Percentiles rank a stretch among this genome's conserved stretches.
Evolutionary conservation across 2,329 filamentous ascomycete genomes (phyloP).

Genomic region (Xylariaceae sp.): DNA sequence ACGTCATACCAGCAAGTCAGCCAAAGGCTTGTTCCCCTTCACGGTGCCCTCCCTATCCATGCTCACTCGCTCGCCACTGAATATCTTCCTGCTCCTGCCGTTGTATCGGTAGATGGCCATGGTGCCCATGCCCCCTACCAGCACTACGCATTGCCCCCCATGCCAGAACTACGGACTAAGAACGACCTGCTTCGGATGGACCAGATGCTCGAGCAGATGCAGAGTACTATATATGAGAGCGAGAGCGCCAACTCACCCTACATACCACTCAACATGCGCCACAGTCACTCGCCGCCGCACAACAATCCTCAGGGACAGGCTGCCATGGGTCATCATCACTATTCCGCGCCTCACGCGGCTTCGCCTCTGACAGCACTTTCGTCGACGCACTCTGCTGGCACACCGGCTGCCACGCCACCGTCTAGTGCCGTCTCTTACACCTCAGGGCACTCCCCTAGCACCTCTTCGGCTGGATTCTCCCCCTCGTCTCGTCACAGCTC

Average conservation of each 20-base stretch:
- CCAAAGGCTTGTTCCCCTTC: constrained; percentile 77
- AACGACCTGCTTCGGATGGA: constrained; percentile 91
- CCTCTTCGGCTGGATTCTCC: constrained; percentile 66
- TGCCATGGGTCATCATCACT: constrained; percentile 35
- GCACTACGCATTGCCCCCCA: constrained; percentile 82
- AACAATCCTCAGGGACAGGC: constrained; percentile 33
- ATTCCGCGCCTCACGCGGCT: constrained; percentile 52
- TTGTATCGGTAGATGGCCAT: constrained; percentile 51
- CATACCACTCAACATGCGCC: constrained; percentile 49
- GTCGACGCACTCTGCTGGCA: constrained; percentile 55
- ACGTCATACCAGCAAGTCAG: constrained; percentile 87
- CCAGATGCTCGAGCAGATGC: constrained; percentile 91
- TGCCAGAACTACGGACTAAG: constrained; percentile 86
- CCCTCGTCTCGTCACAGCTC: constrained; percentile 59
- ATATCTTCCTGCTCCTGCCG: constrained; percentile 49
- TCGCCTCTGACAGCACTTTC: constrained; percentile 56
- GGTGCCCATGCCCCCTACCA: constrained; percentile 55
- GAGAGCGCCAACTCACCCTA: constrained; percentile 79
- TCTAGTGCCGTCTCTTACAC: constrained; percentile 72
- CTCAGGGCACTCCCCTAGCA: constrained; percentile 68
- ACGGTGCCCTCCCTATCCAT: constrained; percentile 62
- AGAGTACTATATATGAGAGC: constrained; percentile 92
- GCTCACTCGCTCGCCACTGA: constrained; percentile 49
- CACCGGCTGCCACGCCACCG: constrained; percentile 70
- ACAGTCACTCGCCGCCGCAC: constrained; percentile 46